A percentile compares a stretch with the other conserved stretches of the same genome.
phyloP scores from a whole-genome alignment of 768 basidiomycete species.

The Lactifluus pinguis region DNA sequence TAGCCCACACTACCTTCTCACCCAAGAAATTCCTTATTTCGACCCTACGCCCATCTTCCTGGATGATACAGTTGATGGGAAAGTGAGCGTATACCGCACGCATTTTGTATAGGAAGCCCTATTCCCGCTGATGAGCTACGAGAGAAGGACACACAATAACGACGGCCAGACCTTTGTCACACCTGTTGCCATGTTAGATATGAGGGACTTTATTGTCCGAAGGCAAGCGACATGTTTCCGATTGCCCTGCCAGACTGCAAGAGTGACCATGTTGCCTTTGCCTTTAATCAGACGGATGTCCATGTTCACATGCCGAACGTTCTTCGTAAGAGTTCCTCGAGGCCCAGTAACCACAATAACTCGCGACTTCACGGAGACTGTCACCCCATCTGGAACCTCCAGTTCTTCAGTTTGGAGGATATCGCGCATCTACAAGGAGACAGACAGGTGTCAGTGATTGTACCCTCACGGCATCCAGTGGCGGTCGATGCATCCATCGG shows the following conservation, averaged over 20 bases:
- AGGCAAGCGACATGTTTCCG: slow-evolving; percentile 99
- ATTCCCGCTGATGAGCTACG: neutral
- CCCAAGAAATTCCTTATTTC: slow-evolving; percentile 96
- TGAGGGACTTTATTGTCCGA: slow-evolving; percentile 89
- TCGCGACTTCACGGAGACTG: slow-evolving; percentile 83
- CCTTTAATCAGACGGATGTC: slow-evolving; percentile 79
- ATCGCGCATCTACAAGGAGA: slow-evolving; percentile 69
- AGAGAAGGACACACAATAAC: neutral
- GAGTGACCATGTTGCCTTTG: slow-evolving; percentile 70
- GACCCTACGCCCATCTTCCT: slow-evolving; percentile 56
- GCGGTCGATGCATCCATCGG: slow-evolving; percentile 33
- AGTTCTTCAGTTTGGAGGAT: slow-evolving; percentile 90
- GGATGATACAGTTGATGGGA: slow-evolving; percentile 97
- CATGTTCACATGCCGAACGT: slow-evolving; percentile 89
- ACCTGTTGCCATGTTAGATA: slow-evolving; percentile 96
- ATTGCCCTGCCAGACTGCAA: slow-evolving; percentile 96
- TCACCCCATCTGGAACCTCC: slow-evolving; percentile 77
- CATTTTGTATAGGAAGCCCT: slow-evolving; percentile 99
- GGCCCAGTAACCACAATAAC: slow-evolving; percentile 89
- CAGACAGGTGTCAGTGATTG: slow-evolving; percentile 18
- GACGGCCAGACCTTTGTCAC: slow-evolving; percentile 71
- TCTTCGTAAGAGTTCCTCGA: slow-evolving; percentile 87
- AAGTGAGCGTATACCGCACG: slow-evolving; percentile 99
- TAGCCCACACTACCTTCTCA: slow-evolving; percentile 59
- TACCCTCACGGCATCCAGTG: slow-evolving; percentile 26